These are phyloP conservation scores for Aurantiochytrium sp. DNA, from an alignment of 108 stramenopile genomes.

Conservation along the genomic window DNA sequence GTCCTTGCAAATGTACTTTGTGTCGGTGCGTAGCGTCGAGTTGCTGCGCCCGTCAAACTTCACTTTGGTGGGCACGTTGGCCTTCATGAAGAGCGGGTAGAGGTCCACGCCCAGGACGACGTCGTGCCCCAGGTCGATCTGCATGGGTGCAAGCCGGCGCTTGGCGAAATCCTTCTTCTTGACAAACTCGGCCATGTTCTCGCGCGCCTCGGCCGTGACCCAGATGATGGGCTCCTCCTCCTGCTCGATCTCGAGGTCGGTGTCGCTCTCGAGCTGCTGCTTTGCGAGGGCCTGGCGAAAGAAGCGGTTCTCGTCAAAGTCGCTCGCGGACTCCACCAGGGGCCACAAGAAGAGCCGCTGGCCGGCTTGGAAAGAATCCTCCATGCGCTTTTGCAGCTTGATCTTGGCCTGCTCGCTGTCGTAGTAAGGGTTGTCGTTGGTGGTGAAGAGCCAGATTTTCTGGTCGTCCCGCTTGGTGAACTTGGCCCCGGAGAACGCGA, in stretches of 20 bases:
- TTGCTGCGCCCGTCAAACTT: not conserved
- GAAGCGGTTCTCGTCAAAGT: not conserved
- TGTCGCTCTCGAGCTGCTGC: not conserved
- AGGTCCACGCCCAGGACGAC: not conserved
- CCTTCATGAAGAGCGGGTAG: not conserved
- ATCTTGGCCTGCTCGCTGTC: not conserved
- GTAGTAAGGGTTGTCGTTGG: not conserved
- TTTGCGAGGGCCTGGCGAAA: not conserved
- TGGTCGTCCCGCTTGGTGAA: not conserved
- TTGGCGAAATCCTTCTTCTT: constrained; percentile 18
- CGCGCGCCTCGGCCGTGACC: not conserved
- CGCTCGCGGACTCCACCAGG: not conserved
- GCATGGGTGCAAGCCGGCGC: not conserved
- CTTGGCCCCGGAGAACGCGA: not conserved
- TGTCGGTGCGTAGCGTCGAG: not conserved
- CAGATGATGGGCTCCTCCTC: not conserved
- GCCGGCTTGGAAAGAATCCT: not conserved
- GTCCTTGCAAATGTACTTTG: constrained; percentile 12
- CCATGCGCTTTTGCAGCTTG: not conserved
- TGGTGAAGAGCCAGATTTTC: constrained; percentile 25
- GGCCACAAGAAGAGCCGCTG: not conserved
- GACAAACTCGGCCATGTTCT: not conserved
- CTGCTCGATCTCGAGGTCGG: not conserved
- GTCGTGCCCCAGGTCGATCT: not conserved
- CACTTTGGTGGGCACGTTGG: not conserved